Evolutionary conservation across 148 eudicot species (phyloP), one percentile per base, ranked within the genome.

Genomic region (Gaultheria prostrata): DNA sequence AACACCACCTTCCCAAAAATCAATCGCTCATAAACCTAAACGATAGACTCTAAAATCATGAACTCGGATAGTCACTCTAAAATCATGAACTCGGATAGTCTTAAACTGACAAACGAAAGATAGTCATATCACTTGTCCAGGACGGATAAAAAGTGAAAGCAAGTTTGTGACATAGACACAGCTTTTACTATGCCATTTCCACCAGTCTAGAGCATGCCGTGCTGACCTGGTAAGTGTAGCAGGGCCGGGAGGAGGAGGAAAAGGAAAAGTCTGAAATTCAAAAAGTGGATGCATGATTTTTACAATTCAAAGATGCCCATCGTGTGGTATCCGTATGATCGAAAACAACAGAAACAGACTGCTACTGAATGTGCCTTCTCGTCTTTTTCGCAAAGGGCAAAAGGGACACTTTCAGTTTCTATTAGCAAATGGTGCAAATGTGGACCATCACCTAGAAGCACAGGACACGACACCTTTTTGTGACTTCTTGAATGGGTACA

Each of bases 221-320:
- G 80, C 86, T 63, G 65, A 54, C 51, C 76, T 56, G 28, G 71
- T 51, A 48, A 48, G 82, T 46, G 74, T 26, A 48, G 57, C 11
- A 46, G 3, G 43, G 6, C 43, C 43, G 43, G 43, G 39, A 21
- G 39, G 49, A 7, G 13, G 50, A 9, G 33, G 54, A 32, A 10
- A 12, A 77, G 9, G 45, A 77, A 48, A 30, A 46, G 30, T 20
- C 14, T 39, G 43, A 13, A 76, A 48, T 21, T 46, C 21, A 26
- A 50, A n/a, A 77, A 13, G n/a, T 9, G 80, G 12, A 39, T 39
- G 43, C 43, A n/a, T 20, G 77, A 57, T 69, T 50, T 75, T 30
- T 30, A 73, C 45, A 77, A 56, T 89, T 87, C 83, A 87, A 86
- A 88, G 89, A 88, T 89, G 87, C 92, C 87, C 85, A 86, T 84